These are phyloP conservation scores for Fusarium pseudoanthophilum DNA, from an alignment of 2,329 filamentous ascomycete species.

Conservation along the genomic window DNA sequence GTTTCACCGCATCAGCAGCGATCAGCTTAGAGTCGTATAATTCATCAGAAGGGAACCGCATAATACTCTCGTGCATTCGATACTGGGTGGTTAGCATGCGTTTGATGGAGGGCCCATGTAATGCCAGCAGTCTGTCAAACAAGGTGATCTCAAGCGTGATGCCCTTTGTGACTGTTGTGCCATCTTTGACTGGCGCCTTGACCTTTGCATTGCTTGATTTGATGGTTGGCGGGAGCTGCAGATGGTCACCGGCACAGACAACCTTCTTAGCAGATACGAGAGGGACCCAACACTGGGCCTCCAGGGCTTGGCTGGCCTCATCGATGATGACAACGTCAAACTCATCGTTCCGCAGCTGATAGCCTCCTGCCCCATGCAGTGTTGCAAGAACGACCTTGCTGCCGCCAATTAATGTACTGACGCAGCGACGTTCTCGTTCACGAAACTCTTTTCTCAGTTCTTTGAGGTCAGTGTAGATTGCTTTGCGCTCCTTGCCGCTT, in stretches of 20 bases:
- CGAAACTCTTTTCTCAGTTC: slow-evolving; percentile 89
- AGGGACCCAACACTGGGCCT: slow-evolving; percentile 97
- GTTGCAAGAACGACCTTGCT: slow-evolving; percentile 94
- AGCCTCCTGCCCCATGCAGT: slow-evolving; percentile 89
- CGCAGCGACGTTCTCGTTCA: slow-evolving; percentile 83
- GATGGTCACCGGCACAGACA: slow-evolving; percentile 91
- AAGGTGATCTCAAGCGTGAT: slow-evolving; percentile 86
- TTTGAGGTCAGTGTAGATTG: slow-evolving; percentile 86
- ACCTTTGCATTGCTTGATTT: slow-evolving; percentile 75
- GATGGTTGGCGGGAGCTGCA: slow-evolving; percentile 94
- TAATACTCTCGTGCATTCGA: slow-evolving; percentile 96
- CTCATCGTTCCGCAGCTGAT: slow-evolving; percentile 78
- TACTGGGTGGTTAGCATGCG: slow-evolving; percentile 97
- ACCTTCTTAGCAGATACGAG: slow-evolving; percentile 83
- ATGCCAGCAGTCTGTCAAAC: slow-evolving; percentile 85
- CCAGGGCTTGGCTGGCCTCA: slow-evolving; percentile 93
- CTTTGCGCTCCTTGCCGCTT: slow-evolving; percentile 79
- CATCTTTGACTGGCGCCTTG: slow-evolving; percentile 53
- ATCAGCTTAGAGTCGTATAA: slow-evolving; percentile 85
- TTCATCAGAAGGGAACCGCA: slow-evolving; percentile 91
- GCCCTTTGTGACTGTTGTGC: slow-evolving; percentile 57
- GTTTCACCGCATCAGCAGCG: slow-evolving; percentile 82
- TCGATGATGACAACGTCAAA: slow-evolving; percentile 98
- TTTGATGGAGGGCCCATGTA: slow-evolving; percentile 88
- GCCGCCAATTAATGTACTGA: slow-evolving; percentile 76